Percentiles rank a stretch among this genome's conserved stretches.
Evolutionary conservation across 192 early-diverging fungal genomes (phyloP).

Genomic region (Anaeromyces robustus): DNA sequence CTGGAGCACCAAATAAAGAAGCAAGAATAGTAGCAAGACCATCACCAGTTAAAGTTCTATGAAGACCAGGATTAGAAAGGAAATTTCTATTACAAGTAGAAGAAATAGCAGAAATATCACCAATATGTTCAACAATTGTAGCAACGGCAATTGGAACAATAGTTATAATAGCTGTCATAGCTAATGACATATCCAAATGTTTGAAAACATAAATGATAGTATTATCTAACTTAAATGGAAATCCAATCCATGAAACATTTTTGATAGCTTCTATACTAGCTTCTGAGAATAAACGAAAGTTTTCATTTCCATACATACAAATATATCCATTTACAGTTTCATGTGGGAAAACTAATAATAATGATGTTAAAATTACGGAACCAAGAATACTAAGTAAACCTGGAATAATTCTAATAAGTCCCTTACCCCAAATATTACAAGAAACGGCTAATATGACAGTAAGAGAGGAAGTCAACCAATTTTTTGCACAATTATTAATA

Average conservation of each 20-base stretch:
- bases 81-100: conserved; percentile 24
- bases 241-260: conserved; percentile 23
- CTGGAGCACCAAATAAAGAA: conserved; percentile 22
- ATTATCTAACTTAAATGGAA: conserved; percentile 16
- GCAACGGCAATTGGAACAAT: conserved; percentile 37
- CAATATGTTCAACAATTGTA: conserved; percentile 35
- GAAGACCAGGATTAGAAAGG: conserved; percentile 25
- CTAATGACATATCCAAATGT: no score
- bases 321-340: not conserved
- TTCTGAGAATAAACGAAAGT: not conserved
- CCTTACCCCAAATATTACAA: conserved; percentile 27
- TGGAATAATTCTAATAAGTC: conserved; percentile 22
- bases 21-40: conserved; percentile 34
- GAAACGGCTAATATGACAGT: conserved; percentile 21
- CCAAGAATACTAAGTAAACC: conserved; percentile 26
- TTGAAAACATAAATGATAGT: conserved; percentile 18
- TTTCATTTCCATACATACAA: not conserved
- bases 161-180: conserved; percentile 18
- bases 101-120: conserved; percentile 35
- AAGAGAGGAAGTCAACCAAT: conserved; percentile 9
- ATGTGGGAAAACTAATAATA: not conserved
- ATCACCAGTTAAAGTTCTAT: conserved; percentile 32
- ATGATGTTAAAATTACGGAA: conserved; percentile 11
- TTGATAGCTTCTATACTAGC: conserved; percentile 2
- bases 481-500: conserved; percentile 5